phyloP scores from a whole-genome alignment of 164 flowering plant species.

The Liquidambar formosana region DNA sequence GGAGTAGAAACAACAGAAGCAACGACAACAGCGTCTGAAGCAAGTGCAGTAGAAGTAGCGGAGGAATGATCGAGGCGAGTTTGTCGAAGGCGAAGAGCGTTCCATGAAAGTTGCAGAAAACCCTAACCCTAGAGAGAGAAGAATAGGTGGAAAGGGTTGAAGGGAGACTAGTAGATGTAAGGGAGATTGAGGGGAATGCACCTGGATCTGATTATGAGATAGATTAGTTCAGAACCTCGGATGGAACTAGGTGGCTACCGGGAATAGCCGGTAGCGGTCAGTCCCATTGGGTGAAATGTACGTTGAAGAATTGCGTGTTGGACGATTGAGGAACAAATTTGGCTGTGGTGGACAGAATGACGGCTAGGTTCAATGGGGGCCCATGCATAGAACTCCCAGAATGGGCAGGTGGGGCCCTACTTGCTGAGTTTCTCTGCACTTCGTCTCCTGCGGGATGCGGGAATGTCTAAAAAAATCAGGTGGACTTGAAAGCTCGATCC shows the following conservation, averaged over 20 bases:
- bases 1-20: constrained; percentile 45
- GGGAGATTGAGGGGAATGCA: constrained; percentile 13
- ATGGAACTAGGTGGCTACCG: constrained; percentile 1
- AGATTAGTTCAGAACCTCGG: background rate
- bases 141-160: background rate
- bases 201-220: constrained; percentile 13
- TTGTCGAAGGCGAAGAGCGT: constrained; percentile 14
- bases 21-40: constrained; percentile 35
- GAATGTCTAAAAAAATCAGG: no score
- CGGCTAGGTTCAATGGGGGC: background rate
- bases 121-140: background rate
- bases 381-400: no score
- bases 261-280: constrained; percentile 8
- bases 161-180: background rate
- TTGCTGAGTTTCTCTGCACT: no score
- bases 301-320: background rate
- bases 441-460: no score
- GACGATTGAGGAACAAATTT: background rate
- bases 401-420: no score
- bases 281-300: background rate
- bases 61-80: background rate
- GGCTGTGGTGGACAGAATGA: background rate
- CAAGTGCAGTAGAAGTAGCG: constrained; percentile 34
- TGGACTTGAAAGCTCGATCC: no score
- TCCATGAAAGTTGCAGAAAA: constrained; percentile 30